Evolutionary conservation across 208 protist species (phyloP).

Genomic region (Spongospora subterranea): DNA sequence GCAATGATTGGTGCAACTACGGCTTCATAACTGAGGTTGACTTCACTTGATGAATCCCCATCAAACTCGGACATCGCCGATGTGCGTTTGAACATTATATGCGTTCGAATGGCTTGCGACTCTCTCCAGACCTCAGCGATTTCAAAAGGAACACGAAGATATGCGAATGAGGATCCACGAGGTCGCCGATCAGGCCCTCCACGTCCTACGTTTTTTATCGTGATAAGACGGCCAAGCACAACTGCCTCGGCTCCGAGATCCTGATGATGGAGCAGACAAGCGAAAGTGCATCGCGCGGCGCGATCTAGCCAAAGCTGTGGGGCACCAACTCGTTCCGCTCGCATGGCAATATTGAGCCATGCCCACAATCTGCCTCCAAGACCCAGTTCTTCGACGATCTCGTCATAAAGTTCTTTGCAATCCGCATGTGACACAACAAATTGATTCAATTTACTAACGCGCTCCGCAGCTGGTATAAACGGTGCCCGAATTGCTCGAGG

Average conservation of each 20-base stretch:
- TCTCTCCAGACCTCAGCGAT: slow-evolving; percentile 38
- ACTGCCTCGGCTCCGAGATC: neutral
- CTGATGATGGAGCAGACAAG: neutral
- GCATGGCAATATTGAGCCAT: neutral
- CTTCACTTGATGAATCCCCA: neutral
- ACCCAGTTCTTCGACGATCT: neutral
- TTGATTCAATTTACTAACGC: too few relatives aligned
- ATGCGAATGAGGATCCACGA: too few relatives aligned
- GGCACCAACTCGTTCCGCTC: slow-evolving; percentile 3
- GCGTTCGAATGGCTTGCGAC: slow-evolving; percentile 1
- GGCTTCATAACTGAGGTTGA: neutral
- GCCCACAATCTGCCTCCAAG: slow-evolving; percentile 4
- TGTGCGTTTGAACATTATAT: slow-evolving; percentile 14
- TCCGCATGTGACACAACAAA: too few relatives aligned
- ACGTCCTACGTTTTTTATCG: neutral
- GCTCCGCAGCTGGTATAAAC: neutral
- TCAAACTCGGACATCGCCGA: neutral
- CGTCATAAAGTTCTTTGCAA: neutral
- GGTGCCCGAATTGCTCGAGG: neutral
- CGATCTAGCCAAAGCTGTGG: slow-evolving; percentile 35
- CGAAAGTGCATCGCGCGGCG: neutral
- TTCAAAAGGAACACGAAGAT: neutral
- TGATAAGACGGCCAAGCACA: neutral
- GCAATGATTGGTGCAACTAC: neutral
- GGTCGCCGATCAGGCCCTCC: neutral